Evolutionary conservation across 805 yeast species (phyloP), one percentile per base, ranked within the genome.

Genomic region (Torulaspora indica): DNA sequence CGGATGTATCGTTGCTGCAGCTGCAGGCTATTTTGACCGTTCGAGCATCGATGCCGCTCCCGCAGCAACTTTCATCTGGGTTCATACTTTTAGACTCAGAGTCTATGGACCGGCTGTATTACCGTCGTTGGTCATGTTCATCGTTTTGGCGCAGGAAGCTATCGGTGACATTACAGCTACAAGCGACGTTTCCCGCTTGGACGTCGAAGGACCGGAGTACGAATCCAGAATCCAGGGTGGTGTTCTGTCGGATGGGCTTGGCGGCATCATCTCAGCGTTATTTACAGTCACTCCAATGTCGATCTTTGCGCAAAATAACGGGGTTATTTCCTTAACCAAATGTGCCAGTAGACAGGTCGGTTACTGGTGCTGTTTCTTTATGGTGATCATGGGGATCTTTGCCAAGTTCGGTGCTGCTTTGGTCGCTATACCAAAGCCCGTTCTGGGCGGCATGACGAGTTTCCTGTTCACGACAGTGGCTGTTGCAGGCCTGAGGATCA

Each of bases 101-200:
- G 78, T 89, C 5, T 86, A 89, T 57, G 96, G 86, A 2, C 96
- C 96, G 1, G 78, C 83, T 2, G 93, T 89, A 5, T 68, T 89
- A 42, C 96, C 96, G 4, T 76, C 86, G 70, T 67, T 89, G 45
- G 95, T 96, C 0, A 83, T 88, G 37, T 89, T 80, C 62, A 72
- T 89, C 25, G 87, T 82, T 22, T 68, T 85, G 55, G 83, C 86
- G 78, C 87, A 88, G 88, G 96, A 90, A 70, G 85, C 95, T 43
- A 87, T 89, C 60, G 96, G 96, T 64, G 96, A 89, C 66, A 83
- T 89, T 60, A 87, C 96, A 25, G 96, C 96, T 28, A 86, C 96
- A 34, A 83, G 87, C 46, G 97, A 89, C 65, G 96, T 90, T 15
- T 85, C 95, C 7, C 73, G 95, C 55, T 70, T 83, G 49, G 88